Evolutionary conservation across 139 green algal genomes (phyloP), one percentile per base, ranked within the genome.

Genomic region (Raphidocelis subcapitata): DNA sequence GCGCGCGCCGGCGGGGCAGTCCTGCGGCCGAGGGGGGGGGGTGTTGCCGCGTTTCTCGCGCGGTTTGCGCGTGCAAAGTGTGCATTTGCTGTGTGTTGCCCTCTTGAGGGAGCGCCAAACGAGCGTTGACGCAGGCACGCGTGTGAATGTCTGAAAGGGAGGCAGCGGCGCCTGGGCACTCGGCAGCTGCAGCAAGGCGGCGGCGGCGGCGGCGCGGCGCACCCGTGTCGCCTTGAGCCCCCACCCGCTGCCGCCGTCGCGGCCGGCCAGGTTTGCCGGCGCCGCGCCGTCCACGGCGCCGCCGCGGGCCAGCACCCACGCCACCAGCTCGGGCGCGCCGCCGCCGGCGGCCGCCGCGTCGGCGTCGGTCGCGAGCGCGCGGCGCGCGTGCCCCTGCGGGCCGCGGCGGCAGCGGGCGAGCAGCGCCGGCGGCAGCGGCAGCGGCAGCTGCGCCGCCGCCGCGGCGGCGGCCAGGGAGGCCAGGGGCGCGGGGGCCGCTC

Each of bases 221-320:
- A 76, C 65, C 59, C 67, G 49, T 23, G 59, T 54, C 14, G 71
- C 49, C 5, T 73, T 62, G 2, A 83, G 37, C 20, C 77, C 72
- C 72, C 72, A 83, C 5, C 77, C 77, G 2, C 52, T 66, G 8
- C 52, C 70, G 37, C 70, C 70, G 24, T 82, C 76, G 10, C 69
- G 56, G 8, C 76, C 76, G 29, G 52, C 70, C 0, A 79, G 54
- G 24, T 83, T 77, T 0, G 35, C 77, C 20, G 74, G 29, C 0
- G 59, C 32, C 23, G 47, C 67, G 1, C 72, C 72, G 32, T 65
- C n/a, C 0, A 83, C 72, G 28, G 52, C 36, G 4, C 77, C 77
- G 16, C 69, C 55, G 23, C 33, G 59, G 26, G 33, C 20, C 0
- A 46, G 5, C 1, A 83, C 55, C 77, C 77, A 83, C 0, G 57